Conservation (phyloP, 345 rosid species). For the Psidium friedrichsthalianum region DNA sequence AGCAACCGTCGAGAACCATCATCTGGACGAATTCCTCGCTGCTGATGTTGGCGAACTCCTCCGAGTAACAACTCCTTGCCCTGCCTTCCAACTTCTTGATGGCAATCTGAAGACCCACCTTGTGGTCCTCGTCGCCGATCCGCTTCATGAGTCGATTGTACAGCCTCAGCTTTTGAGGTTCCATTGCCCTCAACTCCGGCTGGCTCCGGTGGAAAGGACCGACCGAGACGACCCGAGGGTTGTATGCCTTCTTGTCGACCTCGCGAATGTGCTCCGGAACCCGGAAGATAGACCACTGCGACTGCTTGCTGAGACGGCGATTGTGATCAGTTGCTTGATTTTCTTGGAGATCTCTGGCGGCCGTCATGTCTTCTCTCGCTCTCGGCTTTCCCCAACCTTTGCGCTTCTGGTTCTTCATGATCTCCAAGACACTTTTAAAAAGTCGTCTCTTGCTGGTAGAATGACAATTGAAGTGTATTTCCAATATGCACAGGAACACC, state of each 20-base stretch:
- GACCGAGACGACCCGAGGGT: not conserved
- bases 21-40: not conserved
- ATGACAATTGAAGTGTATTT: not conserved
- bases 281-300: slow-evolving; percentile 1
- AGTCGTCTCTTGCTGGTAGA: not conserved
- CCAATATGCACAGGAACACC: not conserved
- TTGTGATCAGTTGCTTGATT: not conserved
- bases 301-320: not conserved
- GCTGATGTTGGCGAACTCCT: not conserved
- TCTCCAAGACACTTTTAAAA: not conserved
- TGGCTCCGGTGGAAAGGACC: not conserved
- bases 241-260: not conserved
- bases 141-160: not conserved
- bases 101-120: not conserved
- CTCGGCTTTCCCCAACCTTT: not conserved
- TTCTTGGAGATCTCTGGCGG: not conserved
- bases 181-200: not conserved
- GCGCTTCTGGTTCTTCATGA: not conserved
- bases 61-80: not conserved
- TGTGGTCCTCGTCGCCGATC: not conserved
- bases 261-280: not conserved
- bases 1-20: slow-evolving; percentile 4
- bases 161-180: not conserved
- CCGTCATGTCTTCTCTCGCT: not conserved
- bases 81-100: not conserved